These are phyloP conservation scores for Hypoxylon trugodes DNA, from an alignment of 495 filamentous ascomycete genomes.

Conservation along the genomic window DNA sequence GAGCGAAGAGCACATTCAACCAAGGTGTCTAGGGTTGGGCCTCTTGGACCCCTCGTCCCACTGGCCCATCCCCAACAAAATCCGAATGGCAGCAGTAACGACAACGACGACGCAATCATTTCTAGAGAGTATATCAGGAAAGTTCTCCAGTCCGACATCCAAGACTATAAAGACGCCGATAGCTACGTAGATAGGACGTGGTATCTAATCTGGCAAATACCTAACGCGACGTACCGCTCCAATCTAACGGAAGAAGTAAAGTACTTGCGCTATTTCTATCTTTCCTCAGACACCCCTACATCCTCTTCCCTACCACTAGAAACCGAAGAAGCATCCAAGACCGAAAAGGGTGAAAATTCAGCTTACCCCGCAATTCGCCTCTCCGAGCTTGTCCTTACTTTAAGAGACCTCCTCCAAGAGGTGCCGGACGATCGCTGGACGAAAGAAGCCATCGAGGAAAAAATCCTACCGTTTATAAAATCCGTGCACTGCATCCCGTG, in stretches of 20 bases:
- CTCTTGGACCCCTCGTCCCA: conserved; percentile 37
- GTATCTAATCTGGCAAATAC: conserved; percentile 69
- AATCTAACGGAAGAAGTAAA: conserved; percentile 1
- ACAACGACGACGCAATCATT: background rate
- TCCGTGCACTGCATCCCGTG: background rate
- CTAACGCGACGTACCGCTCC: conserved; percentile 18
- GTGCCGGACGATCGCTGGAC: conserved; percentile 29
- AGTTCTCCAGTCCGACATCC: conserved; percentile 67
- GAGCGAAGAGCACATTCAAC: conserved; percentile 11
- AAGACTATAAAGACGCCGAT: conserved; percentile 66
- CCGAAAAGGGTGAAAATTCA: too few species aligned
- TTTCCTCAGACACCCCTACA: too few species aligned
- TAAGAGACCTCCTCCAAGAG: conserved; percentile 33
- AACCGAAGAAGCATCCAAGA: background rate
- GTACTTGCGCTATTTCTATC: too few species aligned
- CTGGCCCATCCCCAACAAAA: background rate
- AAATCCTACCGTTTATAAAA: background rate
- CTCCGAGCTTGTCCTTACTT: conserved; percentile 32
- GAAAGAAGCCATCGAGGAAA: background rate
- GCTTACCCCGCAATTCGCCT: too few species aligned
- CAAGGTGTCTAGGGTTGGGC: too few species aligned
- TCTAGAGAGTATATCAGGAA: conserved; percentile 52
- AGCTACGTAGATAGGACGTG: conserved; percentile 66
- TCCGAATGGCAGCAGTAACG: background rate
- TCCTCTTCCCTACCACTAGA: too few species aligned